Evolutionary conservation across 345 rosid species (phyloP).

Genomic region (Ceriops decandra): DNA sequence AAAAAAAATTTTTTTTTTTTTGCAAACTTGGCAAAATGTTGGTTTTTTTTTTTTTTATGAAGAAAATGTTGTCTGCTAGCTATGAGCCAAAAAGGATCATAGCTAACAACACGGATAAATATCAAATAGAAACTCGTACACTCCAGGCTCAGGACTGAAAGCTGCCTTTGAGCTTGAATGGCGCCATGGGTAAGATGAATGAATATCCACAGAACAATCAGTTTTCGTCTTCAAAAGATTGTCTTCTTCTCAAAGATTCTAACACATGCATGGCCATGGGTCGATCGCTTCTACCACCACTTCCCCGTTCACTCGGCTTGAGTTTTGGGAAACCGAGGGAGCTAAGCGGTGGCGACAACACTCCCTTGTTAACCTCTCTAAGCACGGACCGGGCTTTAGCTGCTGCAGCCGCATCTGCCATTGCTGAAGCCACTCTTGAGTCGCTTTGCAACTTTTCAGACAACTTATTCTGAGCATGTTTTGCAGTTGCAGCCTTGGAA

Average conservation of each 20-base stretch:
- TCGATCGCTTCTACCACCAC: constrained; percentile 33
- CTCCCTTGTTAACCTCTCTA: constrained; percentile 62
- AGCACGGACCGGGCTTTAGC: constrained; percentile 67
- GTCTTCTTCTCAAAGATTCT: constrained; percentile 77
- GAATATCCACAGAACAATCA: constrained; percentile 1
- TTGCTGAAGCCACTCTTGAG: constrained; percentile 52
- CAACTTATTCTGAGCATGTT: constrained; percentile 14
- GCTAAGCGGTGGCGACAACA: constrained; percentile 59
- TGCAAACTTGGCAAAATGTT: no score
- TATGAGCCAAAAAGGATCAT: no score
- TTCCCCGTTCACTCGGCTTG: constrained; percentile 39
- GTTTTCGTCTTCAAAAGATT: constrained; percentile 64
- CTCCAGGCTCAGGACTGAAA: no score
- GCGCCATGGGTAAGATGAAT: not conserved
- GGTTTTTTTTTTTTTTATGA: no score
- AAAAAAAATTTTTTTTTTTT: no score
- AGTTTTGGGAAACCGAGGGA: constrained; percentile 73
- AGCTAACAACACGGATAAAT: no score
- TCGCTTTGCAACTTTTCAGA: constrained; percentile 23
- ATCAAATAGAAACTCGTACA: no score
- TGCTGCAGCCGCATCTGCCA: constrained; percentile 62
- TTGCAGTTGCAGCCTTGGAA: constrained; percentile 6
- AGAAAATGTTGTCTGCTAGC: no score
- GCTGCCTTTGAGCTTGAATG: no score
- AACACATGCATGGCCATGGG: constrained; percentile 50